Evolutionary conservation across 176 grass and related monocot species (phyloP).

Genomic region (Aechmea fasciata): DNA sequence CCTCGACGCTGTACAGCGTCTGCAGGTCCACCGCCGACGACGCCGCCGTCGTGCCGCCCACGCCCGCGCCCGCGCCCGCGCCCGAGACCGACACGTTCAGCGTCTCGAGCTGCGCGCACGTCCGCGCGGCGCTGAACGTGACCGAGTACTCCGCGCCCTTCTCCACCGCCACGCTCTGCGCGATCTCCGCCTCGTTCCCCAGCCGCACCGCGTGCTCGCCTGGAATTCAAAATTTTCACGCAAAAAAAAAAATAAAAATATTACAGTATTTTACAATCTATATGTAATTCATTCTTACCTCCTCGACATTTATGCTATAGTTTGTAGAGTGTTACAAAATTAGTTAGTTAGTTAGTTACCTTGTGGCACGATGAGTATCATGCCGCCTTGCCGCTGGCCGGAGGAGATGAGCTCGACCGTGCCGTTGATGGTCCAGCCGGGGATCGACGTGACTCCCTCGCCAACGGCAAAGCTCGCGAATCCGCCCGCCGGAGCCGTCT

Average conservation of each 20-base stretch:
- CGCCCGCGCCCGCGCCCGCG: slow-evolving; percentile 8
- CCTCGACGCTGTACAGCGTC: slow-evolving; percentile 95
- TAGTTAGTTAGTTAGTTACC: slow-evolving; percentile 27
- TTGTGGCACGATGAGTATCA: slow-evolving; percentile 96
- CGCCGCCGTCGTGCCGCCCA: neutral
- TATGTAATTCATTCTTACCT: too few species aligned
- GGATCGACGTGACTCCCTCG: slow-evolving; percentile 55
- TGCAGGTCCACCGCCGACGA: slow-evolving; percentile 75
- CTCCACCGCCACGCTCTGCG: slow-evolving; percentile 63
- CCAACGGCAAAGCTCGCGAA: slow-evolving; percentile 51
- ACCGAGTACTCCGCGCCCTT: slow-evolving; percentile 75
- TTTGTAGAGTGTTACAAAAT: too few species aligned
- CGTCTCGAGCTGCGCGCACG: slow-evolving; percentile 84
- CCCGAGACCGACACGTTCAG: slow-evolving; percentile 70
- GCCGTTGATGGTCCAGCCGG: slow-evolving; percentile 84
- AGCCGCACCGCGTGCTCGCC: slow-evolving; percentile 74
- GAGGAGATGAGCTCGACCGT: slow-evolving; percentile 81
- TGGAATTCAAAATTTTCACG: slow-evolving; percentile 11
- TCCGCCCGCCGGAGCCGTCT: slow-evolving; percentile 54
- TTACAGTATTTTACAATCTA: too few species aligned
- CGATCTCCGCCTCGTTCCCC: slow-evolving; percentile 81
- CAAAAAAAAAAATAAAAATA: too few species aligned
- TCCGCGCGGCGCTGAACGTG: slow-evolving; percentile 88
- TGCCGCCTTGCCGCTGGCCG: slow-evolving; percentile 89
- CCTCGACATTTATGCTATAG: too few species aligned